Conservation (phyloP, 1,284 basidiomycete genomes). For the Puccinia brachypodii region DNA sequence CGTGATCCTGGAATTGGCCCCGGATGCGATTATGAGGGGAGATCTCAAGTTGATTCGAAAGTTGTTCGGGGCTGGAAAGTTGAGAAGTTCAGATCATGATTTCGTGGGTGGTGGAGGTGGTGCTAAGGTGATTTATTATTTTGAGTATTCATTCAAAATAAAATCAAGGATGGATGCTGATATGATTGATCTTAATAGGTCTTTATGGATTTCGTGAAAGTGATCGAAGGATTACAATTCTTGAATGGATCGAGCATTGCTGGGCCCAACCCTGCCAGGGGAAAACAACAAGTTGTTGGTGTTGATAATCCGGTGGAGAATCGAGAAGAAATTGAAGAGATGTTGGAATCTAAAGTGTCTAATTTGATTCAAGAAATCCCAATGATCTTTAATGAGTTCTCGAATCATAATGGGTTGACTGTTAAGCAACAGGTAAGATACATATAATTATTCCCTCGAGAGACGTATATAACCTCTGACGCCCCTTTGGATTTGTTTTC, state of each 20-base stretch:
- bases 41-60: conserved; percentile 72
- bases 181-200: conserved; percentile 20
- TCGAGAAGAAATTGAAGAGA: conserved; percentile 21
- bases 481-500: neutral
- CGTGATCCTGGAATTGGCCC: conserved; percentile 77
- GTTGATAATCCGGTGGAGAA: neutral
- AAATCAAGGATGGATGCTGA: conserved; percentile 8
- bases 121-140: conserved; percentile 52
- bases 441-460: neutral
- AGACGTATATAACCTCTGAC: neutral
- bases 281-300: conserved; percentile 5
- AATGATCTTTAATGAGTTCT: conserved; percentile 18
- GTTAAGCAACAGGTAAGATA: conserved; percentile 37
- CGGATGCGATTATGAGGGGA: conserved; percentile 79
- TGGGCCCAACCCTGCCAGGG: neutral
- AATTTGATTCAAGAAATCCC: conserved; percentile 47
- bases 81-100: too few species aligned
- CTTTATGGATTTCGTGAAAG: conserved; percentile 37
- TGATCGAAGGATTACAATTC: conserved; percentile 37
- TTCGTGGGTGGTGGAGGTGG: too few species aligned
- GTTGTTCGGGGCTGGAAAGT: conserved; percentile 64
- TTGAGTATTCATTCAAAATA: neutral
- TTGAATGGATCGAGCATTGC: neutral
- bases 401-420: conserved; percentile 17
- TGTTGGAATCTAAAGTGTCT: conserved; percentile 6